Evolutionary conservation across 2,329 filamentous ascomycete genomes (phyloP), one percentile per base, ranked within the genome.

Genomic region (Fusarium sp.): DNA sequence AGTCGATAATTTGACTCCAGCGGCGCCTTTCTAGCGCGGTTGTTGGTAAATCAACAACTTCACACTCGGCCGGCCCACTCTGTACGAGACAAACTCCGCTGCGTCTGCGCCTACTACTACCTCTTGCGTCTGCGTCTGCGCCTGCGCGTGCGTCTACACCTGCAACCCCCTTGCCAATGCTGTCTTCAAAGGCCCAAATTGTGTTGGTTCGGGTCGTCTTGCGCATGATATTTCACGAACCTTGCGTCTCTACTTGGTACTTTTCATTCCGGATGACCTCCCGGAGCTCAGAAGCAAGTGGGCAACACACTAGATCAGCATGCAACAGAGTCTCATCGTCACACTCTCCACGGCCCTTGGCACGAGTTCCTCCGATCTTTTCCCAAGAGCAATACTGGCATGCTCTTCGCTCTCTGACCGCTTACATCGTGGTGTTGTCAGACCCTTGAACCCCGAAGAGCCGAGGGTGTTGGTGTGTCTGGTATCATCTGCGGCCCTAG

Each of bases 241-340:
- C 63, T 71, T 72, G 66, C 56, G 53, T 51, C 48, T 68, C 58
- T 64, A 35, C 61, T 63, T 58, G 51, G 64, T 71, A 59, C 62
- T 55, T 48, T 70, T 48, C 66, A 50, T 63, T 61, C 67, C 61
- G 67, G 71, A 65, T 71, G 68, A 71, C 47, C 48, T 61, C 51
- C 68, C 71, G 68, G 71, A 72, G 22, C 59, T 56, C 64, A 67
- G 62, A 59, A 71, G 41, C 41, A 62, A 63, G 70, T 71, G 70
- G 61, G 41, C 62, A 72, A 45, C 60, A 61, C 71, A 71, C 69
- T 71, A 71, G 71, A 72, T 72, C 62, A 70, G 20, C 71, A 73
- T 71, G 62, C 70, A 73, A 64, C 41, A 61, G n/a, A 60, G 53
- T 65, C 61, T 50, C 50, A 48, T 55, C 20, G 28, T 68, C 71